phyloP scores from a whole-genome alignment of 768 basidiomycete genomes.

The Auricularia heimuer region DNA sequence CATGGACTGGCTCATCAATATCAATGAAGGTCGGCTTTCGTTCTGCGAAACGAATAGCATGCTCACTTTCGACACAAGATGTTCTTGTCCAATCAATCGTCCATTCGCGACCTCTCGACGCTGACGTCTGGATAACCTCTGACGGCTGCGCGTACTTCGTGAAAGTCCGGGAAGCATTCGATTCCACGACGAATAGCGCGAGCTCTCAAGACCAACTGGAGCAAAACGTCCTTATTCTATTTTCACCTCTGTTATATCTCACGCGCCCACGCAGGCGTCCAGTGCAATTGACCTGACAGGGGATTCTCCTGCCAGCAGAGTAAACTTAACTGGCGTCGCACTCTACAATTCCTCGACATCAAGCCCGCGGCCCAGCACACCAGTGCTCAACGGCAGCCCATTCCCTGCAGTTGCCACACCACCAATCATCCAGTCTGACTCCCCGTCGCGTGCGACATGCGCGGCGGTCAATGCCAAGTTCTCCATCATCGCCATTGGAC shows the following conservation, averaged over 20 bases:
- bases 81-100: slow-evolving; percentile 60
- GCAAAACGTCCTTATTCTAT: too few relatives aligned
- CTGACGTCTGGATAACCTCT: slow-evolving; percentile 78
- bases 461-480: slow-evolving; percentile 72
- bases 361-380: background rate
- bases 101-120: slow-evolving; percentile 45
- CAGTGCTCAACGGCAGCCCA: background rate
- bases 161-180: slow-evolving; percentile 39
- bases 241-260: too few relatives aligned
- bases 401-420: background rate
- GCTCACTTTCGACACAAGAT: background rate
- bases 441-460: slow-evolving; percentile 14
- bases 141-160: slow-evolving; percentile 79
- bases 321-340: background rate
- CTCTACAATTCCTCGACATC: background rate
- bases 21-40: background rate
- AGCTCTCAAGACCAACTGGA: too few relatives aligned
- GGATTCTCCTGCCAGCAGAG: background rate
- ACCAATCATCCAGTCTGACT: background rate
- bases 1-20: background rate
- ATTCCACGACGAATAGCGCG: background rate
- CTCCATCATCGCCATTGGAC: slow-evolving; percentile 75
- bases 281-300: too few relatives aligned
- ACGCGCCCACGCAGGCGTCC: too few relatives aligned
- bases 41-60: background rate